Base-by-base conservation (phyloP, 148 eudicot species). In the Arctostaphylos glauca region DNA sequence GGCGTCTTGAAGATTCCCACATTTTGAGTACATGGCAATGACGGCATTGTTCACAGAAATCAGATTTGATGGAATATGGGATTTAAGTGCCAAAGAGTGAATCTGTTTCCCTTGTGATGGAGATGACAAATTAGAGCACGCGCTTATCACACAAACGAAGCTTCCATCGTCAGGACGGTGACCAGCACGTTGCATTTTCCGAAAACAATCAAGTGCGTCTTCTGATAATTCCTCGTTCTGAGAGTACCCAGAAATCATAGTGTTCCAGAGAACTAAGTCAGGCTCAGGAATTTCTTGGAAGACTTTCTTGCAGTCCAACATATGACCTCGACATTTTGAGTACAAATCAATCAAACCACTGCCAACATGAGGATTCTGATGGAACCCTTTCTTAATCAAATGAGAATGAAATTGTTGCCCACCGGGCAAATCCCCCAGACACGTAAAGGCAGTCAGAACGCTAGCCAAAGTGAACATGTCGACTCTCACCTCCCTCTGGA, bases 391-490 rank as follows among this genome's bases (percentile, higher is more conserved):
- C 79, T 92, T 94, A 84, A 94, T 88, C 87, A 94, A 80, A 86
- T 81, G 87, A 70, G 86, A 88, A 88, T 94, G 98, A 84, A 94
- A 94, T 84, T 94, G 98, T 79, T 79, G 82, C 76, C 98, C 98
- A 8, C 98, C 98, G 41, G 64, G 25, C 55, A 88, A 81, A 85
- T 94, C 96, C 73, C 80, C 87, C 83, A 89, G 74, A 85, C 91
- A 87, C 10, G 95, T 94, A 85, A 89, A 94, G 0, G 94, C 98
- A 79, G 92, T 92, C 90, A 94, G 87, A 47, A 92, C 94, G 81
- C 98, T 94, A 47, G 98, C 98, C 77, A 94, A 81, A 74, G 98
- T 94, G 84, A 90, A 94, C 90, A 94, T 92, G 79, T 92, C 98
- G 13, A 94, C 79, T 54, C 83, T 81, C n/a, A 92, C 76, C 46